A percentile compares a stretch with the other conserved stretches of the same genome.
Evolutionary conservation across 805 yeast species (phyloP).

Genomic region (Yarrowia bubula): DNA sequence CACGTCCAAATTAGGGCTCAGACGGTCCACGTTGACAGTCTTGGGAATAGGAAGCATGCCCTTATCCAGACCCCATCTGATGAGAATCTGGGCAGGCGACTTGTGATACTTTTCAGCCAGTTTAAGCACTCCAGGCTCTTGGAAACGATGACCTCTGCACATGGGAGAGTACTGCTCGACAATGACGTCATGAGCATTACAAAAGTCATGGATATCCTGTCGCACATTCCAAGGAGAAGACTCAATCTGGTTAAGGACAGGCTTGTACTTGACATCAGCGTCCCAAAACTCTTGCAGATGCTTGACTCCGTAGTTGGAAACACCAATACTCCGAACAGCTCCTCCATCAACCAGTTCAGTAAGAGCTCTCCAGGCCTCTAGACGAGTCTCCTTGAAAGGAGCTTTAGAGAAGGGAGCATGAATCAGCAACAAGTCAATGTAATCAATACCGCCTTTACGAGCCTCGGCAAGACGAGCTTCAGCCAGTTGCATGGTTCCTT

Average conservation of each 20-base stretch:
- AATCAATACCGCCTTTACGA: constrained; percentile 65
- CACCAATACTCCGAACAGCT: constrained; percentile 74
- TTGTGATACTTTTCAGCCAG: constrained; percentile 58
- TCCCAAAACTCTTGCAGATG: constrained; percentile 67
- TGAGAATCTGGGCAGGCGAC: constrained; percentile 64
- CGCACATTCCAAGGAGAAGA: constrained; percentile 90
- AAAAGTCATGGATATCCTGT: constrained; percentile 58
- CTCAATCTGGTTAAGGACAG: constrained; percentile 73
- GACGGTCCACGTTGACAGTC: constrained; percentile 65
- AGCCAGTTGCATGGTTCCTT: constrained; percentile 64
- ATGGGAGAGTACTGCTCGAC: constrained; percentile 72
- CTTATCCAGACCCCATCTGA: constrained; percentile 85
- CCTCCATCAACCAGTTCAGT: constrained; percentile 65
- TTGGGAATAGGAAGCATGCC: constrained; percentile 76
- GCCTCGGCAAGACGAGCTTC: constrained; percentile 65
- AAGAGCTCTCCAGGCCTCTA: constrained; percentile 74
- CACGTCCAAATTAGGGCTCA: constrained; percentile 57
- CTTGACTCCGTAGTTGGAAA: constrained; percentile 72
- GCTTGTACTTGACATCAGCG: constrained; percentile 67
- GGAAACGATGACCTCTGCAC: constrained; percentile 40
- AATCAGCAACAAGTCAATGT: constrained; percentile 78
- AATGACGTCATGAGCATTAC: constrained; percentile 55
- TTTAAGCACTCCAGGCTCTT: constrained; percentile 51
- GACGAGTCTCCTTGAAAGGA: constrained; percentile 70
- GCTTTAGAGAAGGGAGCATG: constrained; percentile 84